These are phyloP conservation scores for Zalaria sp. DNA, from an alignment of 2,329 filamentous ascomycete species.

Conservation along the genomic window DNA sequence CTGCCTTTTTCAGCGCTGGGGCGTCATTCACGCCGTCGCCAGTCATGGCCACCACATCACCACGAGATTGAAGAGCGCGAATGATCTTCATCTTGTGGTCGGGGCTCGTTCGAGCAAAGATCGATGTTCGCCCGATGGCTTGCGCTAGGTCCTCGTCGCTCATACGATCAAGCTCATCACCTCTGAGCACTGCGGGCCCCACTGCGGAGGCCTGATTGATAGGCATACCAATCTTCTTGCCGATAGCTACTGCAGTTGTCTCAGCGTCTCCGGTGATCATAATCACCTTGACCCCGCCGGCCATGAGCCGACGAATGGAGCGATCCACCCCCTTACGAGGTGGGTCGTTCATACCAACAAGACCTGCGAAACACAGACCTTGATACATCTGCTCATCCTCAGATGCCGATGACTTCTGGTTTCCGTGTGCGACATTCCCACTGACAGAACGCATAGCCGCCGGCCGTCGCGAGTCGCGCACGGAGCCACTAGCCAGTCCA, in stretches of 20 bases:
- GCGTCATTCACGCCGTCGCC: conserved; percentile 97
- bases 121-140: conserved; percentile 76
- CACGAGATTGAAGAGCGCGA: conserved; percentile 73
- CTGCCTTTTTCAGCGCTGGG: conserved; percentile 88
- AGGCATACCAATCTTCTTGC: conserved; percentile 86
- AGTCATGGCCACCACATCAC: conserved; percentile 97
- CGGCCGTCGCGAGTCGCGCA: conserved; percentile 28
- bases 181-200: conserved; percentile 61
- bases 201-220: conserved; percentile 47
- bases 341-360: conserved; percentile 96
- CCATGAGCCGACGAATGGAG: conserved; percentile 79
- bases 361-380: conserved; percentile 74
- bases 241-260: conserved; percentile 87
- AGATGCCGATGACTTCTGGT: conserved; percentile 22
- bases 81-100: conserved; percentile 99
- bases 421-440: conserved; percentile 17
- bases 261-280: conserved; percentile 99
- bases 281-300: conserved; percentile 89
- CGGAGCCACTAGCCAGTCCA: conserved; percentile 77
- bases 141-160: conserved; percentile 69
- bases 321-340: conserved; percentile 80
- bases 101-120: conserved; percentile 90
- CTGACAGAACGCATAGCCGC: conserved; percentile 1
- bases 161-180: conserved; percentile 90
- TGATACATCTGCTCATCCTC: conserved; percentile 60